Evolutionary conservation across 192 early-diverging fungal genomes (phyloP), one percentile per base, ranked within the genome.

Genomic region (Coemansia biformis): DNA sequence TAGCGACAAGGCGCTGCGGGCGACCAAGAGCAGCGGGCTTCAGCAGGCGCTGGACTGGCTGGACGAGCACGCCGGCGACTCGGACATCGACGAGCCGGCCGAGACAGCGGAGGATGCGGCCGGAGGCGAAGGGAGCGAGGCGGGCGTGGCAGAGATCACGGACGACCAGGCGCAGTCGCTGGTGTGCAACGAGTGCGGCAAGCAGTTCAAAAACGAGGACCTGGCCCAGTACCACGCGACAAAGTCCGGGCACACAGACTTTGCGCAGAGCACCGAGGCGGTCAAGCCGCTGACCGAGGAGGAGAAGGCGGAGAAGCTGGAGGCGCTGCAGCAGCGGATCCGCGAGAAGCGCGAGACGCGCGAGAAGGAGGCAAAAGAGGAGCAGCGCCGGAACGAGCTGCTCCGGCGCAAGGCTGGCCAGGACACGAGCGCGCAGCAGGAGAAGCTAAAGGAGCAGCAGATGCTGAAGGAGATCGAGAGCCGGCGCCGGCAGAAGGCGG

Each of bases 201-300:
- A 83, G 32, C 61, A 82, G 24, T 66, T 90, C 30, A 55, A 75
- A 9, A 79, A 81, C 54, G 65, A 61, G 47, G 71, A 57, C 51
- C 26, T 44, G 18, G 85, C 83, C 4, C 77, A 85, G 45, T 54
- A 75, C 40, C 87, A 88, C 43, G 87, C 85, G 36, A 63, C 78
- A 19, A 82, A 83, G 45, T 79, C 81, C 1, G 67, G 75, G 0
- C 85, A 90, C 66, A 47, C 56, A 15, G 81, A 83, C 57, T 87
- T 87, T 61, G 50, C 66, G 17, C 83, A 90, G 46, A 78, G 76
- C 38, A 82, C 76, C 3, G 73, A 82, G 19, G 76, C 57, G 0
- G 79, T 87, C 38, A 80, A 84, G 61, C 85, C 88, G 17, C 63
- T 90, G 14, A 81, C 81, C 8, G 81, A 77, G 14, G 86, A 86